phyloP scores from a whole-genome alignment of 352 stramenopile genomes.

The Elongisporangium undulatum region DNA sequence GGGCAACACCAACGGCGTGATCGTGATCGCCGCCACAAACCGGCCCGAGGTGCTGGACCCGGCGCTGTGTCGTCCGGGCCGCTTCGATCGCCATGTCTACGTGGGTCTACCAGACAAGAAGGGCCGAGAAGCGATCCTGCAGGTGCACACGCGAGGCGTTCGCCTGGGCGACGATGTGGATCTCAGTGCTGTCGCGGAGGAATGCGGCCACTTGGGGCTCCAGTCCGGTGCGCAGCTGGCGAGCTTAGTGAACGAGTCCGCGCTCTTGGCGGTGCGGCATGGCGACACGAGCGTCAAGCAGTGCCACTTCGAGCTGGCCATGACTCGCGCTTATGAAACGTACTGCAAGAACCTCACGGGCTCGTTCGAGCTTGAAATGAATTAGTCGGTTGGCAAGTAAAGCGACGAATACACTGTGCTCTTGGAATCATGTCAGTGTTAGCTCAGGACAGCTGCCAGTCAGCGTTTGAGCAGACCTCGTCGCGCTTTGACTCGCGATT shows the following conservation, averaged over 20 bases:
- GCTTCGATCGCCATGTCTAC: slow-evolving; percentile 96
- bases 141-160: slow-evolving; percentile 62
- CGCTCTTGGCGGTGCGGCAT: slow-evolving; percentile 69
- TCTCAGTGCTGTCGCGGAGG: slow-evolving; percentile 38
- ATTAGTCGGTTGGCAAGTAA: slow-evolving; percentile 10
- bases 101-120: slow-evolving; percentile 92
- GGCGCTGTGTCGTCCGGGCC: slow-evolving; percentile 93
- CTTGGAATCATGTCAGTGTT: no score
- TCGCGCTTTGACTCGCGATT: no score
- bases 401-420: neutral
- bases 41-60: slow-evolving; percentile 94
- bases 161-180: slow-evolving; percentile 52
- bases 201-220: slow-evolving; percentile 55
- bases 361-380: slow-evolving; percentile 47
- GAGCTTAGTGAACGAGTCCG: slow-evolving; percentile 81
- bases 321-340: slow-evolving; percentile 63
- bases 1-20: slow-evolving; percentile 88
- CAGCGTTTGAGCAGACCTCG: no score
- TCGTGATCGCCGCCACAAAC: slow-evolving; percentile 97
- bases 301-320: slow-evolving; percentile 68
- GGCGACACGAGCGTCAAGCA: slow-evolving; percentile 58
- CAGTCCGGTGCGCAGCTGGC: slow-evolving; percentile 71
- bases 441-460: no score
- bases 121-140: slow-evolving; percentile 81
- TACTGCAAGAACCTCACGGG: slow-evolving; percentile 52